phyloP scores from a whole-genome alignment of 148 eudicot species.

The Pouteria glomerata region DNA sequence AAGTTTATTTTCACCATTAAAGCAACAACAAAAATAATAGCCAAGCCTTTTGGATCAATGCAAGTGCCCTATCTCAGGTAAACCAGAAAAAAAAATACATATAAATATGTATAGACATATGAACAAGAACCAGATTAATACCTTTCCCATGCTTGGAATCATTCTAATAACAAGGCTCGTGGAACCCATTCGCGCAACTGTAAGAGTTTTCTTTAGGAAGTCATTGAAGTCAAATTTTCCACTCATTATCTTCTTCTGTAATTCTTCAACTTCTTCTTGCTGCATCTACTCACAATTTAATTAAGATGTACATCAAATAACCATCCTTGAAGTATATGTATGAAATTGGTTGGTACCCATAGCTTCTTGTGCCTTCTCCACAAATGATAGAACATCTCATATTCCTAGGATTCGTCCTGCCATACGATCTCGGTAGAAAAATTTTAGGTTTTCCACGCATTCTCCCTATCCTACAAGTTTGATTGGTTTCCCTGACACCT shows the following conservation, averaged over 20 bases:
- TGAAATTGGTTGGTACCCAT: constrained; percentile 41
- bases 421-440: constrained; percentile 98
- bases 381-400: constrained; percentile 98
- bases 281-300: constrained; percentile 54
- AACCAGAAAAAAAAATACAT: no score
- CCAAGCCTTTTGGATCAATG: no score
- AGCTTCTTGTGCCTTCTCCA: constrained; percentile 97
- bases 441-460: constrained; percentile 97
- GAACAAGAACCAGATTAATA: constrained; percentile 18
- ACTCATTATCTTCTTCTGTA: constrained; percentile 95
- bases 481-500: constrained; percentile 99
- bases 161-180: constrained; percentile 95
- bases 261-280: constrained; percentile 91
- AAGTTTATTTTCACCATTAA: no score
- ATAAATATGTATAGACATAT: neutral
- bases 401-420: constrained; percentile 96
- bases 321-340: neutral
- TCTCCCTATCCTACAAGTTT: constrained; percentile 98
- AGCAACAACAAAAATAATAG: no score
- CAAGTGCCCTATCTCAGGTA: no score
- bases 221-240: constrained; percentile 95
- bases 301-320: constrained; percentile 12
- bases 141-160: constrained; percentile 99
- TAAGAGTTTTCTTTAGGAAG: constrained; percentile 92
- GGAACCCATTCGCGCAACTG: constrained; percentile 97